Conservation (phyloP, 2,329 filamentous ascomycete species). For the Chaetomiaceae sp. region DNA sequence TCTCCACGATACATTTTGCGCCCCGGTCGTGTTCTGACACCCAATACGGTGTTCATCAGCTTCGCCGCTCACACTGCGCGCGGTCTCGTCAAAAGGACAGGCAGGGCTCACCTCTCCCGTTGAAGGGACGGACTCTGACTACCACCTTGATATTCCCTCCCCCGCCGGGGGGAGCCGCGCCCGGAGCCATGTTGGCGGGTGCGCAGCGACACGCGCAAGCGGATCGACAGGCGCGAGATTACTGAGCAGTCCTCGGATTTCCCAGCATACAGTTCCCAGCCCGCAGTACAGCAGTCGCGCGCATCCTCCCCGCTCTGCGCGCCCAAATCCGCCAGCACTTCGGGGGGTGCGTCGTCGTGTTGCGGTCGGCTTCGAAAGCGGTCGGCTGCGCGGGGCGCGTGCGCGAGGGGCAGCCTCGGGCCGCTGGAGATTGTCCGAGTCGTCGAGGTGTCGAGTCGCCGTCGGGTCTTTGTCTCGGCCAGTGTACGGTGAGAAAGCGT, state of each 20-base stretch:
- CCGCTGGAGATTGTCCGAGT: not conserved
- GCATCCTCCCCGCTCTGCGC: conserved; percentile 19
- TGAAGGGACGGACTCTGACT: conserved; percentile 93
- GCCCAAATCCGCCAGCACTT: not conserved
- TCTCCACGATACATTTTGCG: conserved; percentile 94
- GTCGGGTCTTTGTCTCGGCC: conserved; percentile 4
- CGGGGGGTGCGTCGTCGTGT: conserved; percentile 2
- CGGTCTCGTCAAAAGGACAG: not conserved
- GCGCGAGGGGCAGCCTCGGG: not conserved
- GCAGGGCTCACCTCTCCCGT: conserved; percentile 76
- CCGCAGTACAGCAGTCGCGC: conserved; percentile 15
- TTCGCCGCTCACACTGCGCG: not conserved
- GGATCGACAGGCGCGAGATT: conserved; percentile 1
- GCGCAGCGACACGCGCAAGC: not conserved
- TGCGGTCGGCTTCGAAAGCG: not conserved
- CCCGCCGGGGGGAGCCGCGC: conserved; percentile 44
- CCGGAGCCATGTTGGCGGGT: conserved; percentile 52
- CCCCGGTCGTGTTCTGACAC: conserved; percentile 77
- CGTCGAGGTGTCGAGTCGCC: conserved; percentile 2
- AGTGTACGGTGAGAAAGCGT: not conserved
- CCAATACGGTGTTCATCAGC: conserved; percentile 2
- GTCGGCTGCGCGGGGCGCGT: conserved; percentile 4
- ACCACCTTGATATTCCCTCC: conserved; percentile 99
- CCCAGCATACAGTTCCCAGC: conserved; percentile 21
- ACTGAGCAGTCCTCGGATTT: conserved; percentile 13